Evolutionary conservation across 164 flowering plant species (phyloP).

Genomic region (Vitis labrusca): DNA sequence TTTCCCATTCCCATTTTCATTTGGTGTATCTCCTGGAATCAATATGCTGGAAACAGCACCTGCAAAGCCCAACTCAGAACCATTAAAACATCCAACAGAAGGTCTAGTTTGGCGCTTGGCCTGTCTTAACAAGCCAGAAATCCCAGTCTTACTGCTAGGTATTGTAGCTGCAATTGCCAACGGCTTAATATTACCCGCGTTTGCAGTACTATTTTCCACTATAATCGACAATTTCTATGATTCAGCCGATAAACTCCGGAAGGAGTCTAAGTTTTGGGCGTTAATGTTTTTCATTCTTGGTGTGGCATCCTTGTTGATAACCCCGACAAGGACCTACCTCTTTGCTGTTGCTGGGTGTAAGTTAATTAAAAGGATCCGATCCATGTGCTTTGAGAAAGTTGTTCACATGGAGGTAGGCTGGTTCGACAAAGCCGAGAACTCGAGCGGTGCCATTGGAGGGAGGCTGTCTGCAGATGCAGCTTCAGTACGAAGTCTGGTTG

Average conservation of each 20-base stretch:
- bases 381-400: conserved; percentile 58
- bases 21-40: conserved; percentile 17
- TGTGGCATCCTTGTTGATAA: conserved; percentile 18
- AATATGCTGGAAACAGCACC: conserved; percentile 10
- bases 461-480: conserved; percentile 64
- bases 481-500: conserved; percentile 47
- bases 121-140: conserved; percentile 41
- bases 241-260: conserved; percentile 17
- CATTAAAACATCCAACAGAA: conserved; percentile 16
- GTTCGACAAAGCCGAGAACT: conserved; percentile 55
- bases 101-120: conserved; percentile 37
- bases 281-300: conserved; percentile 36
- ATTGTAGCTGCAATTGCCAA: conserved; percentile 22
- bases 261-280: conserved; percentile 41
- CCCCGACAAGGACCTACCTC: conserved; percentile 32
- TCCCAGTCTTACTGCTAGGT: conserved; percentile 34
- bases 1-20: conserved; percentile 14
- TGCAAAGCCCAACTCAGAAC: neutral
- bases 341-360: conserved; percentile 53
- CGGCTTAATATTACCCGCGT: conserved; percentile 32
- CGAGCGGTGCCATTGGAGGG: conserved; percentile 61
- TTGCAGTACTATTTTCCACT: conserved; percentile 32
- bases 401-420: conserved; percentile 62
- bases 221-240: conserved; percentile 34
- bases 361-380: conserved; percentile 43